phyloP scores from a whole-genome alignment of 108 stramenopile species.

The Parmales sp. region DNA sequence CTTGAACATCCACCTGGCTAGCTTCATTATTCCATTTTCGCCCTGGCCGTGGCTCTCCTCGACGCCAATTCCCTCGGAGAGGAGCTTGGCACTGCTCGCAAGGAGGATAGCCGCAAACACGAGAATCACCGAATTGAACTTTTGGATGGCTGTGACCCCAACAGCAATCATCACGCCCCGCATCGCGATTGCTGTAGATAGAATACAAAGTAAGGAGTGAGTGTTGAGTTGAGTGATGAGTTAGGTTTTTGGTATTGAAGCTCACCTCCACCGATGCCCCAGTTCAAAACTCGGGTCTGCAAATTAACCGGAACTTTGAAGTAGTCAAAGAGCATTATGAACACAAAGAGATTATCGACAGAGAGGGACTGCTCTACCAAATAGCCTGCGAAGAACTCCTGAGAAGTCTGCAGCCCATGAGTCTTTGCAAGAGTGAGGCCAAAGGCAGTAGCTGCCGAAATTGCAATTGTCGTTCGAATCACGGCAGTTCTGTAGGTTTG shows the following conservation, averaged over 20 bases:
- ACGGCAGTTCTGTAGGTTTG: background rate
- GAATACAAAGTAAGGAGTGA: too few relatives aligned
- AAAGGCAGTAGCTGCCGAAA: conserved; percentile 11
- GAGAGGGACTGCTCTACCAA: conserved; percentile 49
- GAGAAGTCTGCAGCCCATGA: conserved; percentile 10
- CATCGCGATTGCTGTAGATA: conserved; percentile 44
- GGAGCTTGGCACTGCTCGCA: conserved; percentile 23
- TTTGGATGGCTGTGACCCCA: conserved; percentile 37
- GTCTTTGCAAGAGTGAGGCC: background rate
- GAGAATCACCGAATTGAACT: conserved; percentile 30
- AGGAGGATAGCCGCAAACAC: conserved; percentile 42
- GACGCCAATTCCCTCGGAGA: conserved; percentile 24
- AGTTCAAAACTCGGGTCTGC: conserved; percentile 31
- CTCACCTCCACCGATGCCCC: conserved; percentile 49
- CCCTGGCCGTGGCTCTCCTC: conserved; percentile 22
- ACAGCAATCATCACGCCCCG: conserved; percentile 46
- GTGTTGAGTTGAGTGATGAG: too few relatives aligned
- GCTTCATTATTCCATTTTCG: conserved; percentile 23
- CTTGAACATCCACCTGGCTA: conserved; percentile 17
- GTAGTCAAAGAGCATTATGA: conserved; percentile 49
- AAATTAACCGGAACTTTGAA: conserved; percentile 36
- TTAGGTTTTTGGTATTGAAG: too few relatives aligned
- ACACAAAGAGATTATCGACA: conserved; percentile 58
- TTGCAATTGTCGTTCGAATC: background rate
- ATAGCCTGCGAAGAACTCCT: conserved; percentile 48